Percentiles rank a stretch among this genome's conserved stretches.
Evolutionary conservation across 768 basidiomycete species (phyloP).

Genomic region (Rhodotorula kratochvilovae): DNA sequence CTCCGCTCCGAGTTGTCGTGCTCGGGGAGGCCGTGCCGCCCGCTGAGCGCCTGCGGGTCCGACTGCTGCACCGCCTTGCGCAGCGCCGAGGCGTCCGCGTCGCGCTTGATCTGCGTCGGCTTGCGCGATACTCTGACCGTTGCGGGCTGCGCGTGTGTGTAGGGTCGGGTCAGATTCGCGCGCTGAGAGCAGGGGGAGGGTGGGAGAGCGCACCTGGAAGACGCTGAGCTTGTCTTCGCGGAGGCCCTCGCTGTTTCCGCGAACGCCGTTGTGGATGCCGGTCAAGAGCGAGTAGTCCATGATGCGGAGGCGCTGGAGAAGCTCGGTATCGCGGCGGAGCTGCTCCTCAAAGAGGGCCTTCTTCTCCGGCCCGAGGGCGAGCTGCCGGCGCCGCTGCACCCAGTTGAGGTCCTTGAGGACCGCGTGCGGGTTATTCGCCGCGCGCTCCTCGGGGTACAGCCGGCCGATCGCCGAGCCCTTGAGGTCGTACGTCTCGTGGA

Average conservation of each 20-base stretch:
- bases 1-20: constrained; percentile 60
- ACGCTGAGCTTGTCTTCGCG: constrained; percentile 85
- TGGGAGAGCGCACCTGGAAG: constrained; percentile 65
- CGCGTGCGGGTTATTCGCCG: constrained; percentile 70
- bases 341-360: constrained; percentile 85
- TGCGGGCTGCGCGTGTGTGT: constrained; percentile 57
- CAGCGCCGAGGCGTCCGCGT: constrained; percentile 72
- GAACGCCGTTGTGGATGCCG: constrained; percentile 83
- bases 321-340: constrained; percentile 75
- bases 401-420: constrained; percentile 96
- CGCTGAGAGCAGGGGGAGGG: not conserved
- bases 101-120: constrained; percentile 57
- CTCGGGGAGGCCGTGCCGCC: constrained; percentile 59
- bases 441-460: constrained; percentile 77
- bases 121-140: constrained; percentile 61
- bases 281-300: constrained; percentile 97
- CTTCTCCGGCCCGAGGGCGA: constrained; percentile 96
- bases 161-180: not conserved
- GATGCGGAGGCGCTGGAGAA: constrained; percentile 73
- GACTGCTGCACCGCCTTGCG: constrained; percentile 78
- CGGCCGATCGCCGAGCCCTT: constrained; percentile 86
- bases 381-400: constrained; percentile 69
- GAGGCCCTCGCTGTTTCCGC: constrained; percentile 88
- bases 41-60: constrained; percentile 64
- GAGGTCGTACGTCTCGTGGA: constrained; percentile 96